Percentiles rank a stretch among this genome's conserved stretches.
Conservation (phyloP, 2,329 filamentous ascomycete species). For the Xylaria sp. region DNA sequence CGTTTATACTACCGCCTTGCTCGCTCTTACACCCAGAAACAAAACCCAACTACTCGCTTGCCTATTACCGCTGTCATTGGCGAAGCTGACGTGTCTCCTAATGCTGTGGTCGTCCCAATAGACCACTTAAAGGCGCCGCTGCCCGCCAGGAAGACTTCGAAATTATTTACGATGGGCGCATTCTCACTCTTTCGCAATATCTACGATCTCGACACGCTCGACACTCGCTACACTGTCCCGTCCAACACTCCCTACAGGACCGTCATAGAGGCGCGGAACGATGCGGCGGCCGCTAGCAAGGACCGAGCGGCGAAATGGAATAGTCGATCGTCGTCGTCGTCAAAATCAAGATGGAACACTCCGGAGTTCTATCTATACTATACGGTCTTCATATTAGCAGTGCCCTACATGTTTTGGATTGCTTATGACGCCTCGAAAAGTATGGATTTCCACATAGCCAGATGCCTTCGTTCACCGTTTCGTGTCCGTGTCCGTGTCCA, state of each 20-base stretch:
- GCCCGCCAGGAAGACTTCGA: slow-evolving; percentile 30
- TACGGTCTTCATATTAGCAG: slow-evolving; percentile 69
- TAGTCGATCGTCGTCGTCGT: slow-evolving; percentile 46
- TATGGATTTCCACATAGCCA: slow-evolving; percentile 53
- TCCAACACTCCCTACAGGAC: slow-evolving; percentile 74
- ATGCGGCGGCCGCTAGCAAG: slow-evolving; percentile 55
- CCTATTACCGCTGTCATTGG: background rate
- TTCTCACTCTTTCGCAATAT: slow-evolving; percentile 56
- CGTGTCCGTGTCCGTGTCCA: background rate
- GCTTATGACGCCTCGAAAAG: slow-evolving; percentile 86
- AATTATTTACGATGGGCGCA: slow-evolving; percentile 54
- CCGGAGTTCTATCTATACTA: slow-evolving; percentile 88
- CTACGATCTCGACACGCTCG: slow-evolving; percentile 73
- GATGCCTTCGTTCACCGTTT: background rate
- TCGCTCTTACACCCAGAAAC: background rate
- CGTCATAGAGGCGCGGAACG: slow-evolving; percentile 62
- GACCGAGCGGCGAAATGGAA: slow-evolving; percentile 57
- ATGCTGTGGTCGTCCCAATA: slow-evolving; percentile 35
- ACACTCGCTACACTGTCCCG: slow-evolving; percentile 73
- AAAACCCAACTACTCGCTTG: too few relatives aligned
- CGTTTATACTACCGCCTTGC: slow-evolving; percentile 17
- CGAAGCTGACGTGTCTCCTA: slow-evolving; percentile 1
- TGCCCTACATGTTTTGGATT: slow-evolving; percentile 93
- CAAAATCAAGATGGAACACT: slow-evolving; percentile 83
- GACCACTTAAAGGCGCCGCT: slow-evolving; percentile 34